Conservation (phyloP, 2,329 filamentous ascomycete species). For the Colletotrichum sp. region DNA sequence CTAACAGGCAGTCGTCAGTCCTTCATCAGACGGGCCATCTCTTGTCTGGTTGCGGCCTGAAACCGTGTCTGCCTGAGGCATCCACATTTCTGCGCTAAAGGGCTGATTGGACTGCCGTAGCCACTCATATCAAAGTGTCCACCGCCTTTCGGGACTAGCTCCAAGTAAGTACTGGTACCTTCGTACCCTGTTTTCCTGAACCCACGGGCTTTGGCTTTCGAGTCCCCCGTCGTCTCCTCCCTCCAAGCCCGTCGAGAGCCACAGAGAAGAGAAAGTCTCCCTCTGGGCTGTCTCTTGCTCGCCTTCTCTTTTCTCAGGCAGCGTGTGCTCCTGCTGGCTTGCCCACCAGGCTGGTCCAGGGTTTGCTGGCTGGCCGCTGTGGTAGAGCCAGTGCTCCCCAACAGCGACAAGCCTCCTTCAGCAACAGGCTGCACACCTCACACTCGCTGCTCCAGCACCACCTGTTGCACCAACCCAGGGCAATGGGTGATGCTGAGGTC, state of each 20-base stretch:
- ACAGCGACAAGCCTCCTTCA: neutral
- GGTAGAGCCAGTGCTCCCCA: constrained; percentile 9
- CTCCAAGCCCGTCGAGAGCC: neutral
- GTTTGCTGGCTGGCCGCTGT: neutral
- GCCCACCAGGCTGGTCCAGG: neutral
- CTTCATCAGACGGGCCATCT: constrained; percentile 16
- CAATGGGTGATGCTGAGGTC: neutral
- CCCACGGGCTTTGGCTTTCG: constrained; percentile 20
- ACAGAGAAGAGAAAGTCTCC: neutral
- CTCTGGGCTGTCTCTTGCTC: neutral
- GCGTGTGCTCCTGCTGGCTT: neutral
- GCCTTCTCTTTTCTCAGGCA: neutral
- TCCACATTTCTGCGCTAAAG: neutral
- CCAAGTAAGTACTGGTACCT: constrained; percentile 24
- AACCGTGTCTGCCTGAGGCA: constrained; percentile 21
- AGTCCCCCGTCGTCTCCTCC: constrained; percentile 5
- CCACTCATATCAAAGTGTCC: constrained; percentile 23
- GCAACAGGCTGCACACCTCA: neutral
- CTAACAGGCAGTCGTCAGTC: constrained; percentile 13
- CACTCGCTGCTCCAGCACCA: neutral
- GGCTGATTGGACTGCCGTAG: constrained; percentile 13
- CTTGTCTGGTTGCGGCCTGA: constrained; percentile 23
- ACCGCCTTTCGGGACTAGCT: constrained; percentile 22
- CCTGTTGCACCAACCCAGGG: neutral
- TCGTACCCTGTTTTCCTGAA: constrained; percentile 13